A percentile compares a stretch with the other conserved stretches of the same genome.
phyloP scores from a whole-genome alignment of 2,329 filamentous ascomycete species.

The Curvularia lunata region DNA sequence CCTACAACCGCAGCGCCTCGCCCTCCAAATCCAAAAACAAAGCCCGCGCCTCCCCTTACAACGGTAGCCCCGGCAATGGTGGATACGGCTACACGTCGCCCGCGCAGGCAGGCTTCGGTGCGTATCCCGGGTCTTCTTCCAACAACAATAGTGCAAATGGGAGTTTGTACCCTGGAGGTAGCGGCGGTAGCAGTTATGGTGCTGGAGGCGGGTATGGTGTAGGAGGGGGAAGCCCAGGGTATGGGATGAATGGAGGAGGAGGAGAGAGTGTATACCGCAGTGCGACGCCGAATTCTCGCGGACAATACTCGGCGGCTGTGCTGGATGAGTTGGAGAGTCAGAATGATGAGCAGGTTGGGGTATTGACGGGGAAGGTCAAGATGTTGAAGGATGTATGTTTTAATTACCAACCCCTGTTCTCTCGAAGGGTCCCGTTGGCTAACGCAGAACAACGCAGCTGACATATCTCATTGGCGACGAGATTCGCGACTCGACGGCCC shows the following conservation, averaged over 20 bases:
- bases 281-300: constrained; percentile 64
- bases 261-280: constrained; percentile 35
- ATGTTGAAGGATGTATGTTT: constrained; percentile 82
- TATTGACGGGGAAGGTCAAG: constrained; percentile 88
- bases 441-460: constrained; percentile 61
- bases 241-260: background rate
- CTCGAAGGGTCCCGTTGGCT: background rate
- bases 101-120: constrained; percentile 34
- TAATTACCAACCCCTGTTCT: background rate
- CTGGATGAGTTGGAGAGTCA: constrained; percentile 94
- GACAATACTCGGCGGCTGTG: constrained; percentile 91
- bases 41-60: constrained; percentile 29
- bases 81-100: constrained; percentile 24
- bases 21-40: constrained; percentile 46
- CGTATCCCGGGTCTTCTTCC: constrained; percentile 41
- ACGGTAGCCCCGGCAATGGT: constrained; percentile 22
- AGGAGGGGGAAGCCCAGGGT: background rate
- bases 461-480: constrained; percentile 93
- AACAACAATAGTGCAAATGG: constrained; percentile 9
- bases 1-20: constrained; percentile 48
- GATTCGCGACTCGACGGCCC: constrained; percentile 84
- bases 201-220: too few species aligned
- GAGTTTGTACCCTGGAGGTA: constrained; percentile 18
- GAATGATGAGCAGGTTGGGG: constrained; percentile 87
- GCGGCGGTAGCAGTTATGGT: background rate